Conservation (phyloP, 2,329 filamentous ascomycete species). For the Nemania sp. region DNA sequence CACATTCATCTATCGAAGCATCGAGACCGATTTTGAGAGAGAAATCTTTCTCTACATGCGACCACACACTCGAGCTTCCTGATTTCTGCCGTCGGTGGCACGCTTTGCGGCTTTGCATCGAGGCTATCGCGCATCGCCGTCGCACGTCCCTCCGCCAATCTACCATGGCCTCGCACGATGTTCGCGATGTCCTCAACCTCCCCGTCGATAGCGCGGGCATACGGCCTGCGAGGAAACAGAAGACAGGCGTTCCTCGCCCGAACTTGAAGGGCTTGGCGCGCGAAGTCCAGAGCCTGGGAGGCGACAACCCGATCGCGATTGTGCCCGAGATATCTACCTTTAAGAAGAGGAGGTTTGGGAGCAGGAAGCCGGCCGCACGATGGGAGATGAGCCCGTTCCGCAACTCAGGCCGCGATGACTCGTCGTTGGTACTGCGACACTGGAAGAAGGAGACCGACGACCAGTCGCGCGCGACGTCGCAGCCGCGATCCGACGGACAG, state of each 20-base stretch:
- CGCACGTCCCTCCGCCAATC: not conserved
- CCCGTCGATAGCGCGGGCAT: slow-evolving; percentile 60
- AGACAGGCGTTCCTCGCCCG: slow-evolving; percentile 61
- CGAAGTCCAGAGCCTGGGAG: slow-evolving; percentile 67
- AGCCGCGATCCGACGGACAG: slow-evolving; percentile 28
- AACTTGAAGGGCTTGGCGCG: slow-evolving; percentile 67
- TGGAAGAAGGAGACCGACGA: slow-evolving; percentile 70
- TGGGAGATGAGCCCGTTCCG: slow-evolving; percentile 74
- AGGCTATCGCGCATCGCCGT: not conserved
- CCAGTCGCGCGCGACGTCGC: slow-evolving; percentile 35
- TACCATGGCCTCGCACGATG: slow-evolving; percentile 74
- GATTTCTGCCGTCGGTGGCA: not conserved
- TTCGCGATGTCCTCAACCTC: slow-evolving; percentile 86
- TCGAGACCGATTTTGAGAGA: no score
- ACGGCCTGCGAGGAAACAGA: slow-evolving; percentile 75
- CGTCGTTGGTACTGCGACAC: slow-evolving; percentile 69
- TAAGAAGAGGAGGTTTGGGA: slow-evolving; percentile 61
- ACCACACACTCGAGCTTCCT: not conserved
- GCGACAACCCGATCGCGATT: slow-evolving; percentile 68
- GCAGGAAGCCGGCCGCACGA: slow-evolving; percentile 57
- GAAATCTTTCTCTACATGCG: not conserved
- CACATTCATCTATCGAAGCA: no score
- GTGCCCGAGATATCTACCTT: slow-evolving; percentile 63
- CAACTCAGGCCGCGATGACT: slow-evolving; percentile 76
- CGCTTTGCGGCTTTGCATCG: not conserved